phyloP scores from a whole-genome alignment of 805 yeast species.

The Nakazawaea wickerhamii region DNA sequence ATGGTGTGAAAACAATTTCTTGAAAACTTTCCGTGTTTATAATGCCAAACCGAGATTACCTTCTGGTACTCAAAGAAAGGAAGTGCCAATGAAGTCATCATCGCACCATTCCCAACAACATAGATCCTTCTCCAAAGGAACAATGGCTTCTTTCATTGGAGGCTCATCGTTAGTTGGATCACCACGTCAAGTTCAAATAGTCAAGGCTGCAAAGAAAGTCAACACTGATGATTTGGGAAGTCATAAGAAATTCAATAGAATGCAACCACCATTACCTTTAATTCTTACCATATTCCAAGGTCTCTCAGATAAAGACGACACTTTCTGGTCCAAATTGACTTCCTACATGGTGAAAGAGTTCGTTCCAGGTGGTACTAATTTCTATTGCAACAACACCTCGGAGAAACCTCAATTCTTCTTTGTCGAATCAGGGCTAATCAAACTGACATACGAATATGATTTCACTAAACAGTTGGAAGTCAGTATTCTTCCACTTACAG shows the following conservation, averaged over 20 bases:
- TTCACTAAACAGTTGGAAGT: slow-evolving; percentile 28
- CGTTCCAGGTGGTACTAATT: slow-evolving; percentile 38
- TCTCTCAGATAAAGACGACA: slow-evolving; percentile 40
- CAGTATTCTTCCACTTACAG: slow-evolving; percentile 64
- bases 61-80: background rate
- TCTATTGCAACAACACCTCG: slow-evolving; percentile 36
- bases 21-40: slow-evolving; percentile 51
- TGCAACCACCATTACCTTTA: slow-evolving; percentile 50
- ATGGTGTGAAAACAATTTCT: slow-evolving; percentile 93
- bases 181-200: slow-evolving; percentile 48
- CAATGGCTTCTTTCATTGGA: slow-evolving; percentile 7
- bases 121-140: slow-evolving; percentile 3
- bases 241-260: slow-evolving; percentile 2
- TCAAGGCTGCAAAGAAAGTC: slow-evolving; percentile 45
- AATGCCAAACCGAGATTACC: slow-evolving; percentile 20
- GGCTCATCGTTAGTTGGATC: slow-evolving; percentile 33
- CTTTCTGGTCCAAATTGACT: slow-evolving; percentile 61
- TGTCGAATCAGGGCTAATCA: slow-evolving; percentile 47
- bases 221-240: slow-evolving; percentile 32
- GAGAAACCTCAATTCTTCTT: slow-evolving; percentile 49
- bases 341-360: slow-evolving; percentile 49
- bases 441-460: slow-evolving; percentile 33
- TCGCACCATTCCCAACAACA: background rate
- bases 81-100: background rate
- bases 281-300: slow-evolving; percentile 62